Evolutionary conservation across 306 rosid genomes (phyloP), one percentile per base, ranked within the genome.

Genomic region (Inga leiocalycina): DNA sequence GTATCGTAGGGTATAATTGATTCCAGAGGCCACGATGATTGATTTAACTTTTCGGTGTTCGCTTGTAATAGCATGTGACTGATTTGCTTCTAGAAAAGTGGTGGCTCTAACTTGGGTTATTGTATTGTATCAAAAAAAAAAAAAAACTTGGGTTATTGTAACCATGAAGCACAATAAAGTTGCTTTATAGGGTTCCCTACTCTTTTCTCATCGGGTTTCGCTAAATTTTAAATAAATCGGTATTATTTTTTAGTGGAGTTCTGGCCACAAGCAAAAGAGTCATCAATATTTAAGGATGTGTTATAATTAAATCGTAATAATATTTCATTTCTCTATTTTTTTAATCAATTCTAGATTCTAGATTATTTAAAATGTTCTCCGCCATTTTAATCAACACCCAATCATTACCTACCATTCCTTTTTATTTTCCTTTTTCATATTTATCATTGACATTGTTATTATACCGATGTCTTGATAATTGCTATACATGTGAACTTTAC

Each of bases 121-220:
- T 85, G 78, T 77, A 51, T n/a, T n/a, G n/a, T n/a, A n/a, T n/a
- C n/a, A n/a, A n/a, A n/a, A n/a, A n/a, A n/a, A n/a, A n/a, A n/a
- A n/a, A n/a, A n/a, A n/a, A 79, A 81, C 82, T 84, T 85, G 80
- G 83, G 76, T 80, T 77, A 64, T 76, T 85, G 78, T 77, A 51
- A 84, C 85, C 85, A 85, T 89, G 81, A 81, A 65, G 64, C 49
- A 34, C 69, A 76, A 44, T 66, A 88, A 89, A 90, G 93, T 85
- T 91, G 82, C 93, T 89, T 91, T 90, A 54, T 83, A 57, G 88
- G 86, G 79, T 82, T 56, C 85, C 86, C 74, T 73, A 61, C 80
- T 68, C 66, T 68, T 66, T 24, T 79, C 76, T 76, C 73, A 70
- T 79, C 44, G 86, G 88, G 71, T 75, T 75, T 79, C 79, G 56